These are phyloP conservation scores for Citrullus amarus DNA, from an alignment of 306 rosid species.

Conservation along the genomic window DNA sequence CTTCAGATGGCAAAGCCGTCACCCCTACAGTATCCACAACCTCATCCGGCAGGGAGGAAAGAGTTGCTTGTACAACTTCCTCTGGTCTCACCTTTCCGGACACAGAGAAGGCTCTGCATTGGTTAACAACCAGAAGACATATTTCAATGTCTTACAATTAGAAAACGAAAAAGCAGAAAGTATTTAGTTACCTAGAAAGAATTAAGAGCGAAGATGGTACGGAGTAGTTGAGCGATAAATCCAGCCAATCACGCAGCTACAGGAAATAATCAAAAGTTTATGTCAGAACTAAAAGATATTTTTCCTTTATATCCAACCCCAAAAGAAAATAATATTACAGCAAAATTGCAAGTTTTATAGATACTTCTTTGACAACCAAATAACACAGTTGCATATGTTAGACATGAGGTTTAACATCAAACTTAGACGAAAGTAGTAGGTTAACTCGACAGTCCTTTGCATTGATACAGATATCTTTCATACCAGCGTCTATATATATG, in stretches of 20 bases:
- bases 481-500: too few relatives aligned
- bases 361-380: not conserved
- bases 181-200: constrained; percentile 70
- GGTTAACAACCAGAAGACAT: not conserved
- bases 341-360: not conserved
- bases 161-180: not conserved
- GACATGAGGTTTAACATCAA: too few relatives aligned
- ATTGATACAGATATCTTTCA: too few relatives aligned
- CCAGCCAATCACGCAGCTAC: constrained; percentile 96
- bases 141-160: not conserved
- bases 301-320: not conserved
- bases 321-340: not conserved
- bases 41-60: constrained; percentile 94
- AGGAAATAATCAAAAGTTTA: not conserved
- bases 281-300: not conserved
- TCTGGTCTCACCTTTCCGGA: constrained; percentile 75
- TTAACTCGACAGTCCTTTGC: too few relatives aligned
- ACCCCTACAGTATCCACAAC: constrained; percentile 87
- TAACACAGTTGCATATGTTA: not conserved
- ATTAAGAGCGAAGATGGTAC: constrained; percentile 94
- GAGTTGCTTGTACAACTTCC: constrained; percentile 80
- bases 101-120: constrained; percentile 68
- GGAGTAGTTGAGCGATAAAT: constrained; percentile 85
- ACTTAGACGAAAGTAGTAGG: too few relatives aligned
- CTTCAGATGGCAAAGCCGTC: constrained; percentile 82